Percentiles rank a stretch among this genome's conserved stretches.
Conservation (phyloP, 805 yeast genomes). For the Candida chauliodis region DNA sequence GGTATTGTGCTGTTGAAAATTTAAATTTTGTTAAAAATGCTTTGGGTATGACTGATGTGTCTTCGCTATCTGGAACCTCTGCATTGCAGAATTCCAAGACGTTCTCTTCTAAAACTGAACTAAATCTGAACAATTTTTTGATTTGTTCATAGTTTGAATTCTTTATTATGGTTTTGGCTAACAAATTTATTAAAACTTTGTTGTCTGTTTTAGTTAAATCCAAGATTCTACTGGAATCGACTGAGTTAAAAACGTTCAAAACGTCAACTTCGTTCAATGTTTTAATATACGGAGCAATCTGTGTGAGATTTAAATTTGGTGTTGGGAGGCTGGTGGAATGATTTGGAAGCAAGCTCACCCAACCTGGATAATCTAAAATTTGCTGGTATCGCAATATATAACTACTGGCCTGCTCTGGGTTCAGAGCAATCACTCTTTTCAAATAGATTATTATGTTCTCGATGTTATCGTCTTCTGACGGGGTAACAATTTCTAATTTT, state of each 20-base stretch:
- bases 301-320: background rate
- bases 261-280: background rate
- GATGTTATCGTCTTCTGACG: background rate
- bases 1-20: slow-evolving; percentile 2
- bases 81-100: background rate
- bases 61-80: background rate
- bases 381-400: background rate
- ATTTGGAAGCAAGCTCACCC: slow-evolving; percentile 2
- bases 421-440: background rate
- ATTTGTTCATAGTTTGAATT: background rate
- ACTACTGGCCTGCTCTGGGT: background rate
- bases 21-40: background rate
- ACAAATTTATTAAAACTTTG: slow-evolving; percentile 1
- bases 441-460: background rate
- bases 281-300: background rate
- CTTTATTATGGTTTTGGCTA: background rate
- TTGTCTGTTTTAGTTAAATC: background rate
- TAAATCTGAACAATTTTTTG: background rate
- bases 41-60: background rate
- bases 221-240: background rate
- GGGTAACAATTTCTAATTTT: background rate
- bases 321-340: background rate
- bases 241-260: background rate
- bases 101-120: background rate
- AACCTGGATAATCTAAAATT: slow-evolving; percentile 4